Evolutionary conservation across 768 basidiomycete genomes (phyloP), one percentile per base, ranked within the genome.

Genomic region (Russula ochroleuca): DNA sequence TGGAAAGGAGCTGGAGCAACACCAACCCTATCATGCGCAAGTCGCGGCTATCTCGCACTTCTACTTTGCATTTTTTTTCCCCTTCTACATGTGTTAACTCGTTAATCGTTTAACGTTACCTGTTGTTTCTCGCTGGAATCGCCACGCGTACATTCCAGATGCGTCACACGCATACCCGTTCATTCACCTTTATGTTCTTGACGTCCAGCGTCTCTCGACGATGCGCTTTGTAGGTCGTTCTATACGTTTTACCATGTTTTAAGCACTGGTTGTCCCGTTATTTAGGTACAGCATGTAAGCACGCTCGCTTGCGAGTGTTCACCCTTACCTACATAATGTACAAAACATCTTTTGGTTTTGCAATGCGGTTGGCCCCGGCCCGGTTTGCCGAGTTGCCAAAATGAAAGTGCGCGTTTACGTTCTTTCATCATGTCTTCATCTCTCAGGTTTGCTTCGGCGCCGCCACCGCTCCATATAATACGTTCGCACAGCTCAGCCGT

Each of bases 401-500:
- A n/a, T n/a, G n/a, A n/a, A n/a, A n/a, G n/a, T n/a, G n/a, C n/a
- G n/a, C n/a, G n/a, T n/a, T n/a, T n/a, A n/a, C n/a, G n/a, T n/a
- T 7, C 10, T 21, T n/a, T 15, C 35, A 28, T 17, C 15, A 37
- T 45, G 62, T 28, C 51, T 17, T 47, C 57, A 15, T 25, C 48
- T 23, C 48, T 28, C 40, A 15, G 38, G 19, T 19, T 23, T n/a
- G 38, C 45, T 9, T 47, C 65, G 13, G 47, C 67, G 19, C 81
- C 86, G 9, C 74, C 82, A 5, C 95, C 94, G 0, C 77, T 82
- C 5, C 90, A 94, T 68, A 76, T 92, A 23, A 77, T 97, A 31
- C 86, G 95, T 13, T 77, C 81, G 2, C 95, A 98, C 71, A 76
- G 80, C 0, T 77, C 83, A 5, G 81, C 87, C 17, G 74, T 96